Percentiles rank a stretch among this genome's conserved stretches.
These are phyloP conservation scores for Juglanconis juglandina DNA, from an alignment of 2,329 filamentous ascomycete genomes.

Conservation along the genomic window DNA sequence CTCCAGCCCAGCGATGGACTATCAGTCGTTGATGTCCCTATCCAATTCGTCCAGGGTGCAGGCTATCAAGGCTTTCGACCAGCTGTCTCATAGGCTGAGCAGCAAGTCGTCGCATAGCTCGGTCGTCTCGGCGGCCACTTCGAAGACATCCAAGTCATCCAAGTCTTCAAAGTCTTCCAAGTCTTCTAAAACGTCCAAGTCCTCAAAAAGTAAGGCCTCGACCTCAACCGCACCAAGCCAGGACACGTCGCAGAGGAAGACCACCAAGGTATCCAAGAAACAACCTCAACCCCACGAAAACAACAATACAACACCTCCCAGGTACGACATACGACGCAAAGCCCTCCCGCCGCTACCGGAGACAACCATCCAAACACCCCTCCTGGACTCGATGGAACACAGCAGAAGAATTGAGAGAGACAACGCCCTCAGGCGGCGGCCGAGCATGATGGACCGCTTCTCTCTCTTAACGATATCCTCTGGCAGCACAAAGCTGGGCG, in stretches of 20 bases:
- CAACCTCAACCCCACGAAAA: background rate
- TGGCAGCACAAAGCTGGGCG: constrained; percentile 33
- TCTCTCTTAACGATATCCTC: constrained; percentile 30
- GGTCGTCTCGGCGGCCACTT: constrained; percentile 5
- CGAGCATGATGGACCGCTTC: constrained; percentile 22
- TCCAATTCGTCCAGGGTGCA: constrained; percentile 47
- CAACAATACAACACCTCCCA: background rate
- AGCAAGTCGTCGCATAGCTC: constrained; percentile 23
- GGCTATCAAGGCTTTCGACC: constrained; percentile 46
- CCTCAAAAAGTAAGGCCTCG: background rate
- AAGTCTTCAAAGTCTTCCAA: constrained; percentile 1
- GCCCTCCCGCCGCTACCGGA: background rate
- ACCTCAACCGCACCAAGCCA: constrained; percentile 1
- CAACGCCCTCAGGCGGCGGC: background rate
- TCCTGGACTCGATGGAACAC: constrained; percentile 5
- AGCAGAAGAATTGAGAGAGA: background rate
- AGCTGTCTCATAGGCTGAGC: constrained; percentile 37
- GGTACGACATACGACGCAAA: too few species aligned
- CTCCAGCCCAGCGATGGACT: constrained; percentile 37
- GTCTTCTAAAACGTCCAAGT: background rate
- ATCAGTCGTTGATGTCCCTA: constrained; percentile 43
- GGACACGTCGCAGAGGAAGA: background rate
- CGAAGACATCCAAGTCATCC: constrained; percentile 9
- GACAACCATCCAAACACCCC: constrained; percentile 6
- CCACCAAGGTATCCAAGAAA: background rate